Evolutionary conservation across 2,329 filamentous ascomycete genomes (phyloP).

Genomic region (Elsinoe necatrix): DNA sequence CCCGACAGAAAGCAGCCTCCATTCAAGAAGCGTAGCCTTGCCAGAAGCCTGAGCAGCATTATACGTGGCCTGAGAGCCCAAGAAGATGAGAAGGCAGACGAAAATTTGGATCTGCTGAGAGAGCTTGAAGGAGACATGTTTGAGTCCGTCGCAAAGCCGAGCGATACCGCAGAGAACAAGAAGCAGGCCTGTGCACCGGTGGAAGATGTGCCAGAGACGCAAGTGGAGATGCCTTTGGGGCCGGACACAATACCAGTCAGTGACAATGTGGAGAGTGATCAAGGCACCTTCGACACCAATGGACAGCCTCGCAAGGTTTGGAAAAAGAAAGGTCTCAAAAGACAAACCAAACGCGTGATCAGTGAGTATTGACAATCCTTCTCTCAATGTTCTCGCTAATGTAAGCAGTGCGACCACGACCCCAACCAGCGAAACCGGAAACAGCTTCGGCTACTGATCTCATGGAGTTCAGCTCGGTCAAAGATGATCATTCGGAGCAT

Average conservation of each 20-base stretch:
- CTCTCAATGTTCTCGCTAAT: neutral
- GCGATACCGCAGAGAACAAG: conserved; percentile 16
- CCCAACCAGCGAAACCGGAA: neutral
- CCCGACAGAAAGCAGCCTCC: conserved; percentile 24
- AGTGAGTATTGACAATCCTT: conserved; percentile 26
- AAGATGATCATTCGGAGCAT: neutral
- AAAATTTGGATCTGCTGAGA: conserved; percentile 65
- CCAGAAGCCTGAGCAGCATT: conserved; percentile 63
- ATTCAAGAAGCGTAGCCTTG: conserved; percentile 42
- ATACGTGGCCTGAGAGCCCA: conserved; percentile 61
- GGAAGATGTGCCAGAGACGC: conserved; percentile 25
- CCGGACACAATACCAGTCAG: conserved; percentile 42
- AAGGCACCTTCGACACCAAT: conserved; percentile 38
- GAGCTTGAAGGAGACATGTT: conserved; percentile 51
- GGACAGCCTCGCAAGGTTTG: conserved; percentile 55
- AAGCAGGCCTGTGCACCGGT: conserved; percentile 19
- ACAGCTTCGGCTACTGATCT: neutral
- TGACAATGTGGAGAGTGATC: conserved; percentile 47
- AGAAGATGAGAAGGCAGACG: conserved; percentile 61
- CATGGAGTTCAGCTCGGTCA: neutral
- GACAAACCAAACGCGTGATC: conserved; percentile 61
- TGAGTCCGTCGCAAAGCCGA: conserved; percentile 22
- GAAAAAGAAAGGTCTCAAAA: conserved; percentile 80
- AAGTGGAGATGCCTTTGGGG: conserved; percentile 36
- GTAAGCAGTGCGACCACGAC: conserved; percentile 16